Evolutionary conservation across 371 early-diverging fungal species (phyloP), one percentile per base, ranked within the genome.

Genomic region (Chytridiales sp.): DNA sequence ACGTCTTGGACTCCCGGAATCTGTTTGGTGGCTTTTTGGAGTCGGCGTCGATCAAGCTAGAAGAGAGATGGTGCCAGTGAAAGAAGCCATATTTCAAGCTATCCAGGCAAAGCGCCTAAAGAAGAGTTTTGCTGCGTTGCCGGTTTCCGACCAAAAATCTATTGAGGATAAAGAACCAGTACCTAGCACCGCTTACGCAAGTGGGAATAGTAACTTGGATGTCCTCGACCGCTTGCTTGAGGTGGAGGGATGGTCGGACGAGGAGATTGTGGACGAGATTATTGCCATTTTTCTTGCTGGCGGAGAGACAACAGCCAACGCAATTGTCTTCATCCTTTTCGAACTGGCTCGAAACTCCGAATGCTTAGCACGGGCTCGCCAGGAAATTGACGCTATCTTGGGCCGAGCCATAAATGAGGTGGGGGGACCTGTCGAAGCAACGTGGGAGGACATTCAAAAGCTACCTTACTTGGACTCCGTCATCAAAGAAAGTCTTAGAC

Each of bases 281-380:
- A 44, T 62, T 35, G 72, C 51, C 4, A 68, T 77, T 51, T 64
- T 69, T 34, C 47, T 77, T 15, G 77, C 77, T 15, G 77, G 77
- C 8, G 65, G 67, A 43, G 77, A 76, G 57, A 77, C 77, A 3
- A 64, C 73, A 0, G 70, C 77, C n/a, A 61, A 73, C 57, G 59
- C 70, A 1, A n/a, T 74, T 22, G 59, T 66, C 17, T 65, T 49
- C 39, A 15, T 44, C 19, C 8, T 67, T 11, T 24, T 62, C 27
- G 58, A 66, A 22, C 56, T 77, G 1, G 26, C 36, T 22, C 27
- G 44, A 13, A 17, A 72, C 51, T 75, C 77, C 22, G 62, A 66
- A 21, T 48, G 62, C 30, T 34, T 26, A 9, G 30, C 29, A 13
- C 40, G 40, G 21, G 47, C 74, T n/a, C 21, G 39, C 15, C 38